Evolutionary conservation across 2,329 filamentous ascomycete species (phyloP), one percentile per base, ranked within the genome.

Genomic region (Fulvia fulva): DNA sequence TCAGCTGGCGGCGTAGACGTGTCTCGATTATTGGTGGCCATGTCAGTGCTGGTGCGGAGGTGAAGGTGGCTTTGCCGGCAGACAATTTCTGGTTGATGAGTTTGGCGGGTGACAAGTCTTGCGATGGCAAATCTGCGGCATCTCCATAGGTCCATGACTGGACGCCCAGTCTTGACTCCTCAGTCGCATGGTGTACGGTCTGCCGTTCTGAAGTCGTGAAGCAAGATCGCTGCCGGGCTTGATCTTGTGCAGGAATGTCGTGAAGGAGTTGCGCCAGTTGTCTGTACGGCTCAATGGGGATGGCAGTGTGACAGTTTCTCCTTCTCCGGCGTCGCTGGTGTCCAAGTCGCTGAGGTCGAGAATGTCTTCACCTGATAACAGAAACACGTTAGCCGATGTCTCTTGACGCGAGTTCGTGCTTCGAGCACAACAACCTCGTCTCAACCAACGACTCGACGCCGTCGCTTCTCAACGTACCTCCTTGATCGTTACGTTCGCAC

Each of bases 141-240:
- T 59, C 50, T 41, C 46, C 32, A n/a, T 55, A 58, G 23, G 32
- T 43, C 51, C 46, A 60, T 32, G 25, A 37, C 51, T 63, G 55
- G 2, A 61, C 37, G 28, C 59, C 59, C 25, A 64, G 49, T 63
- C 55, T 23, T 41, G 51, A 23, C 54, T 47, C 19, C 43, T 51
- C 14, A 63, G 46, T 45, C 58, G 32, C 41, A 65, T 57, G 30
- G 30, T 59, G 26, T 64, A 64, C 12, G 52, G 60, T 55, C 60
- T 60, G 19, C 63, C 59, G 16, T 47, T 11, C 45, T 55, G 55
- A 8, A 65, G 34, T 14, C 60, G 41, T 28, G 55, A 51, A 21
- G 50, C 63, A n/a, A 65, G 53, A 16, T 26, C 41, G 22, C 55
- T 56, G 30, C 46, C 43, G 9, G 57, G 44, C 21, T 62, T 19